Evolutionary conservation across 805 yeast species (phyloP).

Genomic region (Cyberlindnera subsufficiens): DNA sequence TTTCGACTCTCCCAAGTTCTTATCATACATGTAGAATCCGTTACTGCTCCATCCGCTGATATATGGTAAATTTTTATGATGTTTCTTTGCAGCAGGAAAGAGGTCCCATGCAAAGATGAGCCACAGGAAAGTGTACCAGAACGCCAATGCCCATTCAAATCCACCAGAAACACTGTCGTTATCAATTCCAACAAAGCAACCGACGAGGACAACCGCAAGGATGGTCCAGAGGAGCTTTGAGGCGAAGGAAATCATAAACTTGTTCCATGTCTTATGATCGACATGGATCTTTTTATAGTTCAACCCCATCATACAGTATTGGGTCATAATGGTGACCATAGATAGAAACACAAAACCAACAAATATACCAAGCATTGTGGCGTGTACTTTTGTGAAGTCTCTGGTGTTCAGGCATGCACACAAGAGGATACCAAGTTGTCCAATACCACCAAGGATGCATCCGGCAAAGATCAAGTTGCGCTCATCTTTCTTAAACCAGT

Average conservation of each 20-base stretch:
- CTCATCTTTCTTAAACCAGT: conserved; percentile 33
- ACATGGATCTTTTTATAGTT: conserved; percentile 35
- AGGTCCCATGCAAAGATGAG: conserved; percentile 64
- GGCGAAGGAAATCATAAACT: conserved; percentile 41
- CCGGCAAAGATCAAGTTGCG: conserved; percentile 34
- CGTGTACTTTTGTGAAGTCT: conserved; percentile 47
- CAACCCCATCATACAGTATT: conserved; percentile 41
- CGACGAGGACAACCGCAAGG: conserved; percentile 60
- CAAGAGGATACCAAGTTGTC: conserved; percentile 68
- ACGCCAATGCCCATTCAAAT: conserved; percentile 86
- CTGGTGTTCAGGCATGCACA: conserved; percentile 71
- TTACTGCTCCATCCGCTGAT: conserved; percentile 20
- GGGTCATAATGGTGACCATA: conserved; percentile 36
- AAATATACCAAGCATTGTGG: conserved; percentile 67
- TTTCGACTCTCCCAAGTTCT: conserved; percentile 11
- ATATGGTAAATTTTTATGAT: conserved; percentile 18
- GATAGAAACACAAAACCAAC: conserved; percentile 59
- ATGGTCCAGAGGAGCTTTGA: conserved; percentile 61
- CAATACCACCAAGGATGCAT: conserved; percentile 43
- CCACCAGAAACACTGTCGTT: conserved; percentile 26
- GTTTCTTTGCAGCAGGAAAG: conserved; percentile 48
- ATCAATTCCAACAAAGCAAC: conserved; percentile 52
- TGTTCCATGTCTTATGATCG: conserved; percentile 30
- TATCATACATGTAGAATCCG: conserved; percentile 21
- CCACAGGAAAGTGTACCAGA: conserved; percentile 71